A percentile compares a stretch with the other conserved stretches of the same genome.
These are phyloP conservation scores for Plasmodium ovale DNA, from an alignment of 169 alveolate genomes.

Conservation along the genomic window DNA sequence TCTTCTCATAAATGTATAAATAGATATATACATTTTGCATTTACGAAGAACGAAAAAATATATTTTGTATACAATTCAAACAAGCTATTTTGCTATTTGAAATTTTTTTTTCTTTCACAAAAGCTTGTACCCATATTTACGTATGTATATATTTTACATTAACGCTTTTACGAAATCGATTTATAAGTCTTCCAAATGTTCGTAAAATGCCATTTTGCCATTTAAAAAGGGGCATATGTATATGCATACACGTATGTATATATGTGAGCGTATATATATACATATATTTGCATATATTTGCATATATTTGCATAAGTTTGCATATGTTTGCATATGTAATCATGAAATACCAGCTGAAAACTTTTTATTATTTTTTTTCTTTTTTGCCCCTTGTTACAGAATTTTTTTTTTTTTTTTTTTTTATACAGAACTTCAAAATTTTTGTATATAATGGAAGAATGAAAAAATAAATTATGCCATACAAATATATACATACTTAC, in stretches of 20 bases:
- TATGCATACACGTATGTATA: not conserved
- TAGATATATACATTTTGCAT: not conserved
- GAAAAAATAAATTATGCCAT: not conserved
- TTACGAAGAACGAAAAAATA: not conserved
- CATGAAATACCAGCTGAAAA: not conserved
- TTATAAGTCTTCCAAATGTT: too few species aligned
- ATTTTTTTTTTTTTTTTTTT: not conserved
- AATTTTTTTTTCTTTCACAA: not conserved
- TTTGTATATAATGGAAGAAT: not conserved
- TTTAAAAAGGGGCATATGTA: not conserved
- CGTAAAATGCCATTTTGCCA: not conserved
- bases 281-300: not conserved
- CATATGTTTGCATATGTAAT: not conserved
- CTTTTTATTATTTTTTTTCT: not conserved
- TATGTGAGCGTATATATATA: too few species aligned
- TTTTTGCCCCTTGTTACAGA: not conserved
- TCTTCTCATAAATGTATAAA: not conserved
- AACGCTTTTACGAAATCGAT: not conserved
- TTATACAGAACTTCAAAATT: not conserved
- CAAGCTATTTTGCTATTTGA: slow-evolving; percentile 1
- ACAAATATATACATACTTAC: too few species aligned
- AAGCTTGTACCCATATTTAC: not conserved
- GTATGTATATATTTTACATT: too few species aligned
- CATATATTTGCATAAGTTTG: not conserved
- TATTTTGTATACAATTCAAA: not conserved